Evolutionary conservation across 805 yeast species (phyloP).

Genomic region (Lipomyces lipofer): DNA sequence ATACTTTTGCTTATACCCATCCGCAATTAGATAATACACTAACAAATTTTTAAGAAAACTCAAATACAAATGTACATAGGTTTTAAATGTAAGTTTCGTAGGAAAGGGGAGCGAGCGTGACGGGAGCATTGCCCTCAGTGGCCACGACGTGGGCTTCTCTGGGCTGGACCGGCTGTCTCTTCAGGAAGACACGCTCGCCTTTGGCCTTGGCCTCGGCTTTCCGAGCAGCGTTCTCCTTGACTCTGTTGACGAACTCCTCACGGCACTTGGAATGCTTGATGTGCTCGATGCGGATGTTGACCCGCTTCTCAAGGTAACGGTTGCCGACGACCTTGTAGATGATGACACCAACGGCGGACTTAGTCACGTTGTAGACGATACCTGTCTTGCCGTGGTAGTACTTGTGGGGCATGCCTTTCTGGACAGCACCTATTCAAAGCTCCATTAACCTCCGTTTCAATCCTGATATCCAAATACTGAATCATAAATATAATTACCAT

Average conservation of each 20-base stretch:
- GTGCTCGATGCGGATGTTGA: conserved; percentile 98
- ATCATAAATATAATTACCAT: conserved; percentile 55
- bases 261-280: conserved; percentile 99
- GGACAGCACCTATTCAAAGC: conserved; percentile 75
- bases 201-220: conserved; percentile 91
- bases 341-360: conserved; percentile 96
- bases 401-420: conserved; percentile 99
- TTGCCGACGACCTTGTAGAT: conserved; percentile 97
- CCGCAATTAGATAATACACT: neutral
- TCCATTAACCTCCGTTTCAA: too few species aligned
- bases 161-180: conserved; percentile 99
- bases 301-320: conserved; percentile 99
- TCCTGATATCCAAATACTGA: neutral
- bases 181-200: conserved; percentile 87
- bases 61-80: conserved; percentile 13
- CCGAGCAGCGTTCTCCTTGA: conserved; percentile 92
- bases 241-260: conserved; percentile 98
- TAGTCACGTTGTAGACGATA: conserved; percentile 98
- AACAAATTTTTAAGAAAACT: neutral
- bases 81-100: conserved; percentile 97
- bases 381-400: conserved; percentile 99
- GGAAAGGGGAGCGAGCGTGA: conserved; percentile 98
- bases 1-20: neutral
- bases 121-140: conserved; percentile 82
- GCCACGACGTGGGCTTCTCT: conserved; percentile 86